These are phyloP conservation scores for Leishmania braziliensis DNA, from an alignment of 208 protist genomes.

Conservation along the genomic window DNA sequence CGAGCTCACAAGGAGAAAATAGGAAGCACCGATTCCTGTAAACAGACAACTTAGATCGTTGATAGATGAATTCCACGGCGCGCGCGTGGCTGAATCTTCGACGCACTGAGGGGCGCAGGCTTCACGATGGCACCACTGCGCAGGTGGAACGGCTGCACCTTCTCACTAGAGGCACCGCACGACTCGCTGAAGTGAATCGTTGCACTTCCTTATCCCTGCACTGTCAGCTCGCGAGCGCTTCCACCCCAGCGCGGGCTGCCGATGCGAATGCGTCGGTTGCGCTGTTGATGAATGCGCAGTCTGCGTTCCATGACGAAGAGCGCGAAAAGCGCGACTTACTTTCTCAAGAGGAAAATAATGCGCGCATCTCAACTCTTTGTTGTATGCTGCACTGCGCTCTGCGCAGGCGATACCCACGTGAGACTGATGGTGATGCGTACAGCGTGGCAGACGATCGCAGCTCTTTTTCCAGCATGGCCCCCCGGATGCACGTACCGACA, in stretches of 20 bases:
- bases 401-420: neutral
- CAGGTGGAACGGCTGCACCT: conserved; percentile 9
- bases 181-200: neutral
- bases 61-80: conserved; percentile 14
- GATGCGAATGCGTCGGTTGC: no score
- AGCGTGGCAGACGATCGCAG: neutral
- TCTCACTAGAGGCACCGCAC: neutral
- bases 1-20: neutral
- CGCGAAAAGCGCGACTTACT: neutral
- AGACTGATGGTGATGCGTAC: neutral
- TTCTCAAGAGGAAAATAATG: neutral
- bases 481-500: neutral
- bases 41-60: neutral
- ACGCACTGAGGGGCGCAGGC: neutral
- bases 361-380: neutral
- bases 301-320: neutral
- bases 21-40: neutral
- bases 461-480: neutral
- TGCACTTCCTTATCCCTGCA: neutral
- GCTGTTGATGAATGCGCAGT: neutral
- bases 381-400: conserved; percentile 1
- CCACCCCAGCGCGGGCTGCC: neutral
- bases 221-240: neutral
- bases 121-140: neutral
- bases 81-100: conserved; percentile 8